Base-by-base conservation (phyloP, 768 basidiomycete species). In the Crepidotus variabilis region DNA sequence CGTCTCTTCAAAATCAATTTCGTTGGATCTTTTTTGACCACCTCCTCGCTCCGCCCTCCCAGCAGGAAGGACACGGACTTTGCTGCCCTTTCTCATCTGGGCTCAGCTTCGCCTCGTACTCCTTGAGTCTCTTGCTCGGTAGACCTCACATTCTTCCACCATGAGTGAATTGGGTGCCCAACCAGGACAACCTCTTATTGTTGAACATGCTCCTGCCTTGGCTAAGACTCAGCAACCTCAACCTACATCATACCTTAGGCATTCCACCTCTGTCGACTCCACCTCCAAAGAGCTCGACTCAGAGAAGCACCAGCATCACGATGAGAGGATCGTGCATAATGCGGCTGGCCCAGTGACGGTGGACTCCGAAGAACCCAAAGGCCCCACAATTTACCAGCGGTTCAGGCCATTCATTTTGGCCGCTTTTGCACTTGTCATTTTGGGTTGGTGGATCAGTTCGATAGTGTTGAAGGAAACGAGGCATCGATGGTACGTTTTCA, bases 381-480 rank as follows among this genome's bases (percentile, higher is more conserved):
- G 39, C 13, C 39, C 39, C 13, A 43, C 39, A 20, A 4, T 43
- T 20, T 43, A 43, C 39, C 39, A 43, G 39, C 39, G 39, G 39
- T 43, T 43, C 53, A 74, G 78, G 11, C 75, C 77, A n/a, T 71
- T 72, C 61, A 66, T 84, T 48, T 72, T 92, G 34, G 69, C 68
- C 48, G 82, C 62, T 14, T 59, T 86, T 0, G 87, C 85, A 9
- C 63, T 76, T 11, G 66, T 86, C 50, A 90, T 94, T 60, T 73
- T 92, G 45, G 91, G 81, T 43, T 94, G 91, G 91, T 94, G 91
- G 91, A 85, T 94, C 34, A 87, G 86, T 57, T 72, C 91, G 8
- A 91, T 83, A 0, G 67, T 91, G 11, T 71, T 93, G 50, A 62
- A 74, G 53, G 83, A 78, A 5, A 92, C 92, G 2, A 82, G 91